Conservation (phyloP, 441 rosid species). For the Aquilaria agallochum region DNA sequence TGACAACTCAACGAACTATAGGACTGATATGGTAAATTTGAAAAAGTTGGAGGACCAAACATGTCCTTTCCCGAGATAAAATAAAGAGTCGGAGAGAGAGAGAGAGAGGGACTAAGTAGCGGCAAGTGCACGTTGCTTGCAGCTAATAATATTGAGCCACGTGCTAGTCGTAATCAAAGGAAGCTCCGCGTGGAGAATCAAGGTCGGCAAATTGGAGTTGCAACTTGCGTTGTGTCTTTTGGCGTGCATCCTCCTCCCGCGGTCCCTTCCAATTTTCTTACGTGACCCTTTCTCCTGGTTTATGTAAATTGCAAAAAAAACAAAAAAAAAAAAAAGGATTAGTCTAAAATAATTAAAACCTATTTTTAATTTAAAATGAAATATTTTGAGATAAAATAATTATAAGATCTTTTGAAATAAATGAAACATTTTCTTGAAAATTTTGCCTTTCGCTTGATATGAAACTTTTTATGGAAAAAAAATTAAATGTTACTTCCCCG, state of each 20-base stretch:
- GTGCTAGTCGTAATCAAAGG: slow-evolving; percentile 1
- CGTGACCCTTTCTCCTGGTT: neutral
- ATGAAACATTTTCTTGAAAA: too few relatives aligned
- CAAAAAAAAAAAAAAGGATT: neutral
- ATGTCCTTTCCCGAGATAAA: neutral
- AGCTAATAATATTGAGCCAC: slow-evolving; percentile 1
- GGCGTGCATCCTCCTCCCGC: neutral
- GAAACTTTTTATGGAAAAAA: too few relatives aligned
- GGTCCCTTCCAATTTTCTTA: neutral
- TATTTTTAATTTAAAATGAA: neutral
- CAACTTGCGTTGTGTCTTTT: neutral
- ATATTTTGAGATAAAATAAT: too few relatives aligned
- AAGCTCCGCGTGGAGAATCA: slow-evolving; percentile 8
- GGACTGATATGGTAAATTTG: too few relatives aligned
- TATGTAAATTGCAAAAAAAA: neutral
- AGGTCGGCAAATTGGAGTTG: neutral
- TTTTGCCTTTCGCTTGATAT: too few relatives aligned
- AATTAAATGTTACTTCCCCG: too few relatives aligned
- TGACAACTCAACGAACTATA: too few relatives aligned
- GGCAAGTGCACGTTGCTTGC: slow-evolving; percentile 18
- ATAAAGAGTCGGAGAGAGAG: neutral
- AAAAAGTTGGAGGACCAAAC: too few relatives aligned
- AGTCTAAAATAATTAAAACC: neutral
- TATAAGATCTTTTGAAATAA: too few relatives aligned
- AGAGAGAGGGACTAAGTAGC: neutral